Evolutionary conservation across 208 protist species (phyloP).

Genomic region (Acanthamoeba lenticulata): DNA sequence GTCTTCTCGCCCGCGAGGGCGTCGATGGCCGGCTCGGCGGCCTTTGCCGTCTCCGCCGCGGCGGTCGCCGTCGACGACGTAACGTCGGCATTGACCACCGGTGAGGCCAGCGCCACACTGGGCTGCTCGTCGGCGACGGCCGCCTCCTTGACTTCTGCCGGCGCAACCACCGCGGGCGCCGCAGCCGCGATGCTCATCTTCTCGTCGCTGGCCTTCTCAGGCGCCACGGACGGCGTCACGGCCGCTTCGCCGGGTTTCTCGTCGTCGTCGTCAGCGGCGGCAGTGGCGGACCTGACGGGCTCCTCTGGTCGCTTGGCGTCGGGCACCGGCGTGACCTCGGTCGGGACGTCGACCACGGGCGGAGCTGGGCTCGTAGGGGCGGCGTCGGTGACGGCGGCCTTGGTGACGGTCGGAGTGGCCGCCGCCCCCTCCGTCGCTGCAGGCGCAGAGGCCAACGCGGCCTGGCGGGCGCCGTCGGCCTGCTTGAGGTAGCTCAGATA

Average conservation of each 20-base stretch:
- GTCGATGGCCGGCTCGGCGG: not conserved
- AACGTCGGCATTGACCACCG: not conserved
- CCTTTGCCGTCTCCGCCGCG: not conserved
- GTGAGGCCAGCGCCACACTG: too few species aligned
- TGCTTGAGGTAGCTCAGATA: constrained; percentile 55
- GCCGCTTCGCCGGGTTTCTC: not conserved
- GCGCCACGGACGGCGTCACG: not conserved
- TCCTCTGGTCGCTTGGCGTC: not conserved
- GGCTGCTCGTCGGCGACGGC: not conserved
- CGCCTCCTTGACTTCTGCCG: not conserved
- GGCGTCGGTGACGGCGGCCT: not conserved
- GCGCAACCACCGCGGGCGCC: too few species aligned
- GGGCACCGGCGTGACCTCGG: not conserved
- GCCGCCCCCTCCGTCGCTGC: not conserved
- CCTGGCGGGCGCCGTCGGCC: not conserved
- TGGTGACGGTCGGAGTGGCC: not conserved
- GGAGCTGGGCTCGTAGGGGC: not conserved
- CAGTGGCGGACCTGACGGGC: not conserved
- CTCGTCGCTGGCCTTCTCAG: not conserved
- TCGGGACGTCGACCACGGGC: not conserved
- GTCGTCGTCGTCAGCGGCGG: not conserved
- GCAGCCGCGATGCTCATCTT: not conserved
- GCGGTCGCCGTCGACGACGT: not conserved
- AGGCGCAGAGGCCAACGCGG: too few species aligned
- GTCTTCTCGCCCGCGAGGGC: not conserved